Evolutionary conservation across 73 alveolate species (phyloP).

Genomic region (Paraurostyla sp.): DNA sequence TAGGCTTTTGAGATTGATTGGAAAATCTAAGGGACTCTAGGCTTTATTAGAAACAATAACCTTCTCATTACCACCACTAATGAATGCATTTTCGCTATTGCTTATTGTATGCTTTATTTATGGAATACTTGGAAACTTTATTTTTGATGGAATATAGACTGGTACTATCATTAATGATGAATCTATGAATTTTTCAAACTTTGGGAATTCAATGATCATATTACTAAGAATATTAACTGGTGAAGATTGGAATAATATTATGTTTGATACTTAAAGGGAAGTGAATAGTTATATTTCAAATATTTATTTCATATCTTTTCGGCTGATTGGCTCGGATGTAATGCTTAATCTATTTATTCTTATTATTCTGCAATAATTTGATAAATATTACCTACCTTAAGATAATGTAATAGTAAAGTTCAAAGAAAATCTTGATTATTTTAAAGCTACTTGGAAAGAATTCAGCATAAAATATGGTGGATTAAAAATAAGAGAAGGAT

Average conservation of each 20-base stretch:
- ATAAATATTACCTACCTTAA: constrained; percentile 74
- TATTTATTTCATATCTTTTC: constrained; percentile 68
- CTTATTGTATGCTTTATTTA: constrained; percentile 60
- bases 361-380: constrained; percentile 77
- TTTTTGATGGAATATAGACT: constrained; percentile 31
- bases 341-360: constrained; percentile 74
- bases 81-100: constrained; percentile 68
- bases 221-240: constrained; percentile 63
- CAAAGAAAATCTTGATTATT: constrained; percentile 71
- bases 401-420: constrained; percentile 71
- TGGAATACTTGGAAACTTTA: constrained; percentile 69
- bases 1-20: constrained; percentile 71
- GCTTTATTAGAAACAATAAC: constrained; percentile 67
- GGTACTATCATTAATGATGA: constrained; percentile 45
- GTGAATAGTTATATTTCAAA: constrained; percentile 50
- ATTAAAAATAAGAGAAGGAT: constrained; percentile 68
- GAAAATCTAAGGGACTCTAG: constrained; percentile 73
- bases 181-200: constrained; percentile 54
- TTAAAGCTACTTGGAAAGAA: constrained; percentile 69
- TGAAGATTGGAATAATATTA: constrained; percentile 73
- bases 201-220: constrained; percentile 69
- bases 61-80: constrained; percentile 68
- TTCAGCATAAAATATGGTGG: constrained; percentile 65
- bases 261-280: constrained; percentile 61
- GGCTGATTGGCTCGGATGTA: constrained; percentile 68